Conservation (phyloP, 495 filamentous ascomycete genomes). For the Neurospora sp. region DNA sequence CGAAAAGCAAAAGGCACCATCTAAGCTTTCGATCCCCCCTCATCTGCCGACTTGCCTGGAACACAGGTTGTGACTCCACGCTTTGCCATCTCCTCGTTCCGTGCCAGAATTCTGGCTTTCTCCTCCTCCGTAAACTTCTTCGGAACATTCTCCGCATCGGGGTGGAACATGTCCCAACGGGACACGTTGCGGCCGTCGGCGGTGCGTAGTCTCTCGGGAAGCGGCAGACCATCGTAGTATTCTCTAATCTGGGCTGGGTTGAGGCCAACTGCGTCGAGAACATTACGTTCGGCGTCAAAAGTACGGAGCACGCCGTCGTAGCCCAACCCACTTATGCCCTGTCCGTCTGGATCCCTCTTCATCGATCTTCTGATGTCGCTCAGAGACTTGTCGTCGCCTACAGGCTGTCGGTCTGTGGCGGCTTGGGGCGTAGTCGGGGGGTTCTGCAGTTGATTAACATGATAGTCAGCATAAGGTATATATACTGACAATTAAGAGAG, state of each 20-base stretch:
- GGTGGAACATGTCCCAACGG: neutral
- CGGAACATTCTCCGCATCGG: neutral
- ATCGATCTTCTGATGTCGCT: neutral
- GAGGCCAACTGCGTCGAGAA: neutral
- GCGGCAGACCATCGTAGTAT: neutral
- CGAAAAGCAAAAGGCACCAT: neutral
- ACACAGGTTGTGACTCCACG: neutral
- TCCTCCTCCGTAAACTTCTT: neutral
- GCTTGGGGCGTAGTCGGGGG: neutral
- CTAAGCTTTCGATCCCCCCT: neutral
- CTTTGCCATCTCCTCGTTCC: neutral
- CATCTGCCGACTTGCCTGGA: neutral
- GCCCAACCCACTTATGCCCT: neutral
- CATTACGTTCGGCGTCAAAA: neutral
- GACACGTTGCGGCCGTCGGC: neutral
- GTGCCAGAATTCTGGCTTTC: neutral
- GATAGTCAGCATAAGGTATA: neutral
- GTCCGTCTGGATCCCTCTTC: neutral
- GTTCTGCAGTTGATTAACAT: neutral
- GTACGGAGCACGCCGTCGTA: neutral
- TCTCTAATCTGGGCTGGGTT: neutral
- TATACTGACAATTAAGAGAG: neutral
- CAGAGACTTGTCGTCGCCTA: neutral
- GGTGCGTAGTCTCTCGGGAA: neutral
- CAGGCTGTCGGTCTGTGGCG: neutral